Percentiles rank a stretch among this genome's conserved stretches.
phyloP scores from a whole-genome alignment of 768 basidiomycete species.

The Omphalotus guepiniiformis region DNA sequence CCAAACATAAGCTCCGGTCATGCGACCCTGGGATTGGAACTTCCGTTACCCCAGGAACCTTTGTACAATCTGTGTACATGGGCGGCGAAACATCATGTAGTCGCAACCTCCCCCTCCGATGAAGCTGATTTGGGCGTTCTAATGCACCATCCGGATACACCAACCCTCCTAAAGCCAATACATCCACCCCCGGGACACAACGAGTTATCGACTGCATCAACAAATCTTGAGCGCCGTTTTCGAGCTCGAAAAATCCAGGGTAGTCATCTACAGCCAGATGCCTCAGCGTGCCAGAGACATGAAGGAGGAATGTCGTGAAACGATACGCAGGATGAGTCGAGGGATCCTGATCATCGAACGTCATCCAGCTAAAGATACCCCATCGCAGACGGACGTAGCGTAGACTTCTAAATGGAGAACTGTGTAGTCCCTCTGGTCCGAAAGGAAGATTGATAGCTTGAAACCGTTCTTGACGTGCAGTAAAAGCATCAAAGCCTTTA shows the following conservation, averaged over 20 bases:
- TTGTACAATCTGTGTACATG: background rate
- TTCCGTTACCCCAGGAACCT: no score
- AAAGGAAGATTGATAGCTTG: constrained; percentile 1
- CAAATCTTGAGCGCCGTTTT: background rate
- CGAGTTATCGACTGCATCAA: background rate
- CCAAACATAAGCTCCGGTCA: background rate
- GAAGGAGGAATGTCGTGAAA: background rate
- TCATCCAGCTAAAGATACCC: constrained; percentile 3
- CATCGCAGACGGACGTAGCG: background rate
- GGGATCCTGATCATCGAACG: background rate
- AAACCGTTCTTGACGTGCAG: background rate
- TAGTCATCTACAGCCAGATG: constrained; percentile 2
- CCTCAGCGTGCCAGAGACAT: background rate
- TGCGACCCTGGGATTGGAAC: background rate
- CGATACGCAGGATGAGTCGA: constrained; percentile 1
- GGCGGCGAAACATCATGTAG: background rate
- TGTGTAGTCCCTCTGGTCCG: background rate
- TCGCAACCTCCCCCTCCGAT: constrained; percentile 1
- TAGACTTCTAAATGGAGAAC: background rate
- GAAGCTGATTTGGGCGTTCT: background rate
- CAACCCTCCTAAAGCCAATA: background rate
- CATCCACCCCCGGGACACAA: background rate
- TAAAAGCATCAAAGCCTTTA: background rate
- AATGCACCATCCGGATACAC: background rate
- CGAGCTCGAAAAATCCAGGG: constrained; percentile 2